Conservation (phyloP, 164 flowering plant genomes). For the Warburgia ugandensis region DNA sequence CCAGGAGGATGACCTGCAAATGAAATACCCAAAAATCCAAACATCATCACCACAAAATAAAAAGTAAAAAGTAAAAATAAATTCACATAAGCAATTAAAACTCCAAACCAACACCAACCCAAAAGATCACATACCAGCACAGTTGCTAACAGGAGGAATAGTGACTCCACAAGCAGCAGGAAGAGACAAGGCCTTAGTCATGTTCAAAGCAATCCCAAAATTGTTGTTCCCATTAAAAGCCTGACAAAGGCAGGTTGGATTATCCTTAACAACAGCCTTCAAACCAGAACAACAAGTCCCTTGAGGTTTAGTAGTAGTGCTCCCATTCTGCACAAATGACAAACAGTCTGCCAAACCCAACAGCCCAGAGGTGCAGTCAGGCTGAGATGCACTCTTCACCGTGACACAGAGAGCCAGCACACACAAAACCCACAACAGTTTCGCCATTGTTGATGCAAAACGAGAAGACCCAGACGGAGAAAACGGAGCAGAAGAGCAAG, state of each 20-base stretch:
- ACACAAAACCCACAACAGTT: no score
- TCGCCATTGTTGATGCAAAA: no score
- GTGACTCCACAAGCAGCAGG: slow-evolving; percentile 58
- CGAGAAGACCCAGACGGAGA: no score
- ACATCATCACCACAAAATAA: no score
- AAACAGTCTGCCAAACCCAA: slow-evolving; percentile 57
- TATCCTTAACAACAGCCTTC: slow-evolving; percentile 45
- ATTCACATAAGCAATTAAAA: no score
- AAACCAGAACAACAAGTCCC: slow-evolving; percentile 62
- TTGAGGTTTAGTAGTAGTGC: slow-evolving; percentile 43
- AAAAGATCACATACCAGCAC: slow-evolving; percentile 49
- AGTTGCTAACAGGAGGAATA: slow-evolving; percentile 46
- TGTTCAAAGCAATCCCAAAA: slow-evolving; percentile 44
- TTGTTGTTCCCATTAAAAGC: slow-evolving; percentile 43
- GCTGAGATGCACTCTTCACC: no score
- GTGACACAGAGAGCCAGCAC: no score
- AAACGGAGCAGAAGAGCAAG: no score
- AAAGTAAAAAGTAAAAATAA: no score
- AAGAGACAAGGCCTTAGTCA: slow-evolving; percentile 48
- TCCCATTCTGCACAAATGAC: slow-evolving; percentile 43
- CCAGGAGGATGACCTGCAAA: no score
- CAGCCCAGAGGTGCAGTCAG: slow-evolving; percentile 51
- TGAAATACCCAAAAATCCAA: no score
- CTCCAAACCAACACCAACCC: no score
- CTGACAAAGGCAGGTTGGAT: slow-evolving; percentile 54